Evolutionary conservation across 208 protist genomes (phyloP).

Genomic region (Trypanosoma caninum): DNA sequence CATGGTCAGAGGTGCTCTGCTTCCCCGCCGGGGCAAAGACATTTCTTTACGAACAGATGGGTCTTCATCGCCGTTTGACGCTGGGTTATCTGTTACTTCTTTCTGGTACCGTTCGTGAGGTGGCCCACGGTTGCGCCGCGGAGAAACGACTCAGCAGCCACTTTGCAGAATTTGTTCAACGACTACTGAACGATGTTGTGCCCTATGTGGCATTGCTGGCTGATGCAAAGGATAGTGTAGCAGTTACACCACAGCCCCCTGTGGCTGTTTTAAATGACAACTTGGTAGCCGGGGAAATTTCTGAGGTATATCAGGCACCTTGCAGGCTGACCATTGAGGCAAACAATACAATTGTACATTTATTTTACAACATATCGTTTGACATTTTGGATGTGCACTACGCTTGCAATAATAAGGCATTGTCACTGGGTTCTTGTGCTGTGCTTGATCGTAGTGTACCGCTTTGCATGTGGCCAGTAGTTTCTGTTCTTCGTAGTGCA

Average conservation of each 20-base stretch:
- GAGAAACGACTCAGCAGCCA: slow-evolving; percentile 46
- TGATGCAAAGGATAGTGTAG: slow-evolving; percentile 23
- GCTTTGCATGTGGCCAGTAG: slow-evolving; percentile 36
- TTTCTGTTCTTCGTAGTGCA: slow-evolving; percentile 55
- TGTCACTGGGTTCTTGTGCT: not conserved
- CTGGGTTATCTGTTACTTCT: slow-evolving; percentile 61
- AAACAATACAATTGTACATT: slow-evolving; percentile 65
- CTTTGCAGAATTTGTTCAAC: slow-evolving; percentile 34
- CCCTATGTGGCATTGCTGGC: slow-evolving; percentile 38
- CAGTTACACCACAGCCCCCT: not conserved
- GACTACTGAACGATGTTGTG: slow-evolving; percentile 32
- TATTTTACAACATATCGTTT: slow-evolving; percentile 41
- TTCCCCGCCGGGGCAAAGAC: not conserved
- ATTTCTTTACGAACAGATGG: slow-evolving; percentile 12
- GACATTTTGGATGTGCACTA: slow-evolving; percentile 49
- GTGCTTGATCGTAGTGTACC: slow-evolving; percentile 67
- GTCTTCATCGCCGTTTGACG: slow-evolving; percentile 42
- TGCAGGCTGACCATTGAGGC: slow-evolving; percentile 50
- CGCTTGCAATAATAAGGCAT: slow-evolving; percentile 5
- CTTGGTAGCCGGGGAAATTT: not conserved
- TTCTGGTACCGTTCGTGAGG: slow-evolving; percentile 46
- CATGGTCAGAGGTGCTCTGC: slow-evolving; percentile 60
- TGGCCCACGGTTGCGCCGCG: slow-evolving; percentile 13
- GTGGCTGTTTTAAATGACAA: not conserved
- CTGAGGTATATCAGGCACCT: slow-evolving; percentile 12